Base-by-base conservation (phyloP, 345 rosid species). In the Salix dunnii region DNA sequence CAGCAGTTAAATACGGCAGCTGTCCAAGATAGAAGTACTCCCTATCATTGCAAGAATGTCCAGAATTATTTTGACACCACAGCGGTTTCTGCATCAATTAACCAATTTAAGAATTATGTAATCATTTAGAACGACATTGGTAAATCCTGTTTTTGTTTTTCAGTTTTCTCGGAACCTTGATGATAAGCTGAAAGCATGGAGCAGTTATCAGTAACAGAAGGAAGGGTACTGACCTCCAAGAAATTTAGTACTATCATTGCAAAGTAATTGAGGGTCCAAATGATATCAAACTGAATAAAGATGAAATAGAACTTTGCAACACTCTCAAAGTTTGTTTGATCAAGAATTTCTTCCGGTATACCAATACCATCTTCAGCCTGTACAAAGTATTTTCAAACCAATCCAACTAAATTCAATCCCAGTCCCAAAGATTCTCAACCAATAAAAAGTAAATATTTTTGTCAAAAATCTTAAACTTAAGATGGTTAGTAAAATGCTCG, bases 361-460 rank as follows among this genome's bases (percentile, higher is more conserved):
- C 99, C 99, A 36, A 91, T 81, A 38, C 99, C 98, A 84, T 96
- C 99, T 86, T 88, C 96, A 72, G 98, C 98, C 99, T 96, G 84
- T 66, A 79, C 46, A 74, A 48, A 28, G 69, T 16, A 18, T 74
- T 48, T 81, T 58, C 53, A 17, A 64, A 74, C 18, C 38, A 74
- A 78, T 17, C 21, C 68, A 46, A 46, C 5, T 3, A 46, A 46
- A 46, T 46, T 46, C 49, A 46, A 46, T 46, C 6, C 49, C 49
- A 3, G 49, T 46, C 49, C 49, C 49, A 46, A 46, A 46, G 6
- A 46, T 3, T 13, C 49, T 46, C 49, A 46, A 13, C 49, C 49
- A 13, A 46, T 46, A 46, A 46, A 13, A 13, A 0, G 17, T 46
- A 13, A 13, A 3, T 40, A 40, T 46, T 46, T 11, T 46, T 46